Evolutionary conservation across 306 rosid species (phyloP), one percentile per base, ranked within the genome.

Genomic region (Fragaria vesca): DNA sequence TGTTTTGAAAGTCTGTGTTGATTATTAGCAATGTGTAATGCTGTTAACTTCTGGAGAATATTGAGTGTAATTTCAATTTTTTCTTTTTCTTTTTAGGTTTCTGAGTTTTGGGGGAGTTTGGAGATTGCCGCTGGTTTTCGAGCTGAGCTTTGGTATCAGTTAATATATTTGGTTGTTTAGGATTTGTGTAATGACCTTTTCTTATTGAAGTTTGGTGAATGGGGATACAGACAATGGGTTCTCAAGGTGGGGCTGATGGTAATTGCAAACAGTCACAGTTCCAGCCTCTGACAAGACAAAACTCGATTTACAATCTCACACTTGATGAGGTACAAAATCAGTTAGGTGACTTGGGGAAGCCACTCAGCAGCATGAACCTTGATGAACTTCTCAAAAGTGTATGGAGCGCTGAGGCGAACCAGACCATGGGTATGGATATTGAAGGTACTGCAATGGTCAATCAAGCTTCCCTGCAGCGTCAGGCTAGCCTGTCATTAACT

Each of bases 381-480:
- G 98, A 95, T 3, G 98, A 95, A 89, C 97, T 95, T 86, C 97
- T 95, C 0, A 92, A 91, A 85, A 95, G 80, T 77, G 92, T 95
- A 69, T 92, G 91, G 96, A 89, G 86, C 66, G 97, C 76, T 1
- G 98, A 92, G 89, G 91, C 93, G 36, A 93, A 88, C 83, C 97
- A 90, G 72, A 77, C 90, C 21, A 36, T 73, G 11, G 80, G 83
- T 66, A 66, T 81, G 76, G 94, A 86, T 12, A 84, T 83, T 69
- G 93, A 85, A 79, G 84, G 81, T 63, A 63, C 83, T 2, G 16
- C 87, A 12, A 80, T 81, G 88, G 79, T 81, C 61, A 82, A 82
- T 84, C 88, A 89, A 85, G 78, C 88, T 38, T 60, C 83, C 9
- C 76, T 85, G 65, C 96, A 89, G 81, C 87, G 74, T 80, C 97